A percentile compares a stretch with the other conserved stretches of the same genome.
phyloP scores from a whole-genome alignment of 345 rosid genomes.

The Heritiera fomes region DNA sequence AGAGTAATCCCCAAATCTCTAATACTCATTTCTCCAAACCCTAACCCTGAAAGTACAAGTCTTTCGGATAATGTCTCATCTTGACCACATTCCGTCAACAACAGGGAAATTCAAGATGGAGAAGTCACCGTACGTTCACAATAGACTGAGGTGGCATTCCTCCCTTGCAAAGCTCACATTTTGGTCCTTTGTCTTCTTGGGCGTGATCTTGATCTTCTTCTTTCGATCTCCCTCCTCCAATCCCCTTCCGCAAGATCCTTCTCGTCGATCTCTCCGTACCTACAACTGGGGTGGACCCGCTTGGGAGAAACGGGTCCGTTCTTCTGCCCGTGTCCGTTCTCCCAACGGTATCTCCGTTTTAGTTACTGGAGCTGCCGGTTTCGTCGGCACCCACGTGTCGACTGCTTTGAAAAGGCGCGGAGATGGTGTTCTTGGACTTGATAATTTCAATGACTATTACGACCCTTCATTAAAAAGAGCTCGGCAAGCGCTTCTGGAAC shows the following conservation, averaged over 20 bases:
- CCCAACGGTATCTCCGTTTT: slow-evolving; percentile 67
- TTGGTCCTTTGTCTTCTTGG: slow-evolving; percentile 78
- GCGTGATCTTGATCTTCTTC: slow-evolving; percentile 74
- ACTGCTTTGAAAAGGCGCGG: slow-evolving; percentile 81
- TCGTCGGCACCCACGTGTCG: slow-evolving; percentile 91
- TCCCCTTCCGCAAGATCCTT: slow-evolving; percentile 58
- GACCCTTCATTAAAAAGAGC: slow-evolving; percentile 84
- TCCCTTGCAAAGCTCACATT: slow-evolving; percentile 77
- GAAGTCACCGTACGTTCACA: slow-evolving; percentile 58
- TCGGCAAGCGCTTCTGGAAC: slow-evolving; percentile 80
- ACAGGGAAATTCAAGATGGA: slow-evolving; percentile 98
- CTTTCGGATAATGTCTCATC: slow-evolving; percentile 56
- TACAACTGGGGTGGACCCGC: slow-evolving; percentile 74
- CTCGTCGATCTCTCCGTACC: slow-evolving; percentile 83
- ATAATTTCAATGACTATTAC: slow-evolving; percentile 88
- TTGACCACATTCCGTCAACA: slow-evolving; percentile 77
- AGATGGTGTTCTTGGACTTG: slow-evolving; percentile 83
- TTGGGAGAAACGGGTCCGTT: slow-evolving; percentile 67
- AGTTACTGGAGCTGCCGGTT: slow-evolving; percentile 93
- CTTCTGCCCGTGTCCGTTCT: slow-evolving; percentile 71
- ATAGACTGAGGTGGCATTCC: slow-evolving; percentile 67
- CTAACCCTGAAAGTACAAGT: no score
- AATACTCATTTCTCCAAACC: slow-evolving; percentile 11
- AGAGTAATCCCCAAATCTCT: background rate
- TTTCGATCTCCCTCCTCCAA: slow-evolving; percentile 72